Percentiles rank a stretch among this genome's conserved stretches.
phyloP scores from a whole-genome alignment of 208 protist genomes.

The Wallacemonas collosoma region DNA sequence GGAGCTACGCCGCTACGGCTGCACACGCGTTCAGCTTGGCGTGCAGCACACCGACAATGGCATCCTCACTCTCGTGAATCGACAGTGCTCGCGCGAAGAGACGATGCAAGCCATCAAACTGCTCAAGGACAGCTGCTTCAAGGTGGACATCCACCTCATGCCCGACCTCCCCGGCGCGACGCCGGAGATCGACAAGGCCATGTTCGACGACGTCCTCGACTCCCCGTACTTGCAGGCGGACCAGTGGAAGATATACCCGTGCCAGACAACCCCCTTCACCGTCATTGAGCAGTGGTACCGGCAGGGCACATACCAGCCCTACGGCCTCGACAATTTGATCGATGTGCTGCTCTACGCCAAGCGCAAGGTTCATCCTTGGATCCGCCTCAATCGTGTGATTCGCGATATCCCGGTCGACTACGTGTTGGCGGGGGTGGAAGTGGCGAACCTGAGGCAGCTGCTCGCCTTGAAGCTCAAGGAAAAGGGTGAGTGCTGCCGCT shows the following conservation, averaged over 20 bases:
- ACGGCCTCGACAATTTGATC: conserved; percentile 89
- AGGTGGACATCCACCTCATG: conserved; percentile 99
- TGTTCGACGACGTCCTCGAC: conserved; percentile 96
- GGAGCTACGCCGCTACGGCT: conserved; percentile 92
- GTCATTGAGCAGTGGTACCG: conserved; percentile 97
- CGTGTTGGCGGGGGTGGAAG: conserved; percentile 96
- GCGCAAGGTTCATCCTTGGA: conserved; percentile 97
- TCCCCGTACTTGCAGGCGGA: conserved; percentile 97
- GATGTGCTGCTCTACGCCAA: conserved; percentile 96
- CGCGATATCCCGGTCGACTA: conserved; percentile 99
- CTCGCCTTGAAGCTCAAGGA: conserved; percentile 90
- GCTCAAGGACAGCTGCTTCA: conserved; percentile 98
- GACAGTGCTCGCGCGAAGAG: conserved; percentile 95
- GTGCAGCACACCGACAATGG: conserved; percentile 98
- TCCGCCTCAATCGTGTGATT: conserved; percentile 98
- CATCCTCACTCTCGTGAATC: conserved; percentile 91
- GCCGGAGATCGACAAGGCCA: conserved; percentile 92
- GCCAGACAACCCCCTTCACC: conserved; percentile 99
- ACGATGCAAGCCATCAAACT: conserved; percentile 94
- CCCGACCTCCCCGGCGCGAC: conserved; percentile 97
- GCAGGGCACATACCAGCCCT: conserved; percentile 93
- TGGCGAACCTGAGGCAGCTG: conserved; percentile 97
- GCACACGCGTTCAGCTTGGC: conserved; percentile 99
- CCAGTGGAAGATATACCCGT: conserved; percentile 99
- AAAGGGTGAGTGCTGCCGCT: conserved; percentile 89